phyloP scores from a whole-genome alignment of 1,284 basidiomycete genomes.

The Uromyces viciae-fabae region DNA sequence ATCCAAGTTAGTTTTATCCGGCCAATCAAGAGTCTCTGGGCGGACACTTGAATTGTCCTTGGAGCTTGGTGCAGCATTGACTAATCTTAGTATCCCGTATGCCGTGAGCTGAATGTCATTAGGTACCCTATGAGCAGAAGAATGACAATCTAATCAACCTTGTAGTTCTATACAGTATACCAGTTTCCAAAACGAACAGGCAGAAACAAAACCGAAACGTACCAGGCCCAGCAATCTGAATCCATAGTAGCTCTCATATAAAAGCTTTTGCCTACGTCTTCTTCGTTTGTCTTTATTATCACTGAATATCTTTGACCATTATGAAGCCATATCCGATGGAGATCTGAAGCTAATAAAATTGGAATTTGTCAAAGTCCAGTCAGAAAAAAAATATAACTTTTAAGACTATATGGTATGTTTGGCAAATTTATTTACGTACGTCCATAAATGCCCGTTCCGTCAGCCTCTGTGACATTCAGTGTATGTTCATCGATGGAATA shows the following conservation, averaged over 20 bases:
- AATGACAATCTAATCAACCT: neutral
- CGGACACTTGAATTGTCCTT: neutral
- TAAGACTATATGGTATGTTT: neutral
- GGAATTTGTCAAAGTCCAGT: neutral
- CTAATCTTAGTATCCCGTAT: conserved; percentile 20
- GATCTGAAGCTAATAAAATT: conserved; percentile 8
- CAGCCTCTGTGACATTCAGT: conserved; percentile 46
- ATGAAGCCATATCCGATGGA: conserved; percentile 49
- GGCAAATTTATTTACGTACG: conserved; percentile 17
- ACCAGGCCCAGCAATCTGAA: conserved; percentile 41
- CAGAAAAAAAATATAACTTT: neutral
- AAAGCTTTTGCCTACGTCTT: conserved; percentile 32
- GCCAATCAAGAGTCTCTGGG: conserved; percentile 24
- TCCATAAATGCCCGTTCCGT: conserved; percentile 32
- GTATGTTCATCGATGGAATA: conserved; percentile 50
- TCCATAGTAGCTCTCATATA: conserved; percentile 25
- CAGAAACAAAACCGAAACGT: neutral
- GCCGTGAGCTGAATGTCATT: conserved; percentile 26
- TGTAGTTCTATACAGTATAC: no score
- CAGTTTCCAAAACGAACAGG: neutral
- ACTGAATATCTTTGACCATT: conserved; percentile 51
- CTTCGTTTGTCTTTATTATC: conserved; percentile 46
- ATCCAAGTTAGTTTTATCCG: neutral
- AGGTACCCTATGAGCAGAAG: neutral
- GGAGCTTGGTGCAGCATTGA: neutral